These are phyloP conservation scores for Biscogniauxia sp. DNA, from an alignment of 2,329 filamentous ascomycete species.

Conservation along the genomic window DNA sequence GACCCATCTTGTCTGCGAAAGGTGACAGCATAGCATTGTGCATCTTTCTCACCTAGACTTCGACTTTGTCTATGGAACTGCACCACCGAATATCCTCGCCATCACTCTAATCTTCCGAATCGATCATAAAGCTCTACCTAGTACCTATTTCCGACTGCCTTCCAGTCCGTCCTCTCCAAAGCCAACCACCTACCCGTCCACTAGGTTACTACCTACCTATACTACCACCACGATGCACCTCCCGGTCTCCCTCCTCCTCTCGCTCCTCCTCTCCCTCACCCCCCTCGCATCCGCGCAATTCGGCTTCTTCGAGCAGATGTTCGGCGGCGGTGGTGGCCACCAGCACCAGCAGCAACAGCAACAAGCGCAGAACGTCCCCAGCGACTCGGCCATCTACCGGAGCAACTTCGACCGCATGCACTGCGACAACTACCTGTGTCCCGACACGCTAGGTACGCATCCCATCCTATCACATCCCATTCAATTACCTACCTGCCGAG, in stretches of 20 bases:
- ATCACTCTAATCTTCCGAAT: no score
- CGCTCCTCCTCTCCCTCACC: constrained; percentile 57
- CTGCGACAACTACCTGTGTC: constrained; percentile 92
- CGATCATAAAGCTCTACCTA: no score
- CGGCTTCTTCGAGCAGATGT: constrained; percentile 98
- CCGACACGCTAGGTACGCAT: constrained; percentile 67
- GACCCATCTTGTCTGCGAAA: neutral
- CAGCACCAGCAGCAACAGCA: constrained; percentile 55
- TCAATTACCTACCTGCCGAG: no score
- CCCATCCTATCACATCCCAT: no score
- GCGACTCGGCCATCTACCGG: constrained; percentile 75
- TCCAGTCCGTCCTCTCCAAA: no score
- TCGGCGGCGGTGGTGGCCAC: constrained; percentile 56
- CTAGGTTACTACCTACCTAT: no score
- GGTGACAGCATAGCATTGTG: constrained; percentile 29
- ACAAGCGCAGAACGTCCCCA: constrained; percentile 75
- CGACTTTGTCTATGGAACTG: no score
- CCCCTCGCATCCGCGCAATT: constrained; percentile 72
- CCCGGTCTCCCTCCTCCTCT: constrained; percentile 22
- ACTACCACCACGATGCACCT: constrained; percentile 32
- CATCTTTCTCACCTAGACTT: neutral
- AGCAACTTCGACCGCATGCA: constrained; percentile 55
- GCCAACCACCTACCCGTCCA: no score
- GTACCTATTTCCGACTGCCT: no score
- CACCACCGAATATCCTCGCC: no score